Evolutionary conservation across 129 eudicot species (phyloP), one percentile per base, ranked within the genome.

Genomic region (Centaurea solstitialis): DNA sequence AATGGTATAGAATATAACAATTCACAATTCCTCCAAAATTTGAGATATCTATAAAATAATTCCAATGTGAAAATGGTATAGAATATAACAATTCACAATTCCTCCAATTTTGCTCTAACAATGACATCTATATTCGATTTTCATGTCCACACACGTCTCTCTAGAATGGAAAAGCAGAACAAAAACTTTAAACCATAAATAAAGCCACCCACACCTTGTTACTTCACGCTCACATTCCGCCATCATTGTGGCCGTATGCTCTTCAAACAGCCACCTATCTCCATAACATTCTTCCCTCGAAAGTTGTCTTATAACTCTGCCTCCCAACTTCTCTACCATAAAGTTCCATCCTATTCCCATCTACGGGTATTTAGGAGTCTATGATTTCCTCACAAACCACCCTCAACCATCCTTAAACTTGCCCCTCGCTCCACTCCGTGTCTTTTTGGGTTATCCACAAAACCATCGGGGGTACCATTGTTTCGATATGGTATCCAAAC

Each of bases 371-470:
- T n/a, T n/a, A 13, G 74, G 30, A 24, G 74, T 70, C 43, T 70
- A 9, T 28, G 74, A 24, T 70, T 7, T 70, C 74, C 74, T 24
- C 74, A 24, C 28, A 7, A 7, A 1, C 41, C 74, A 12, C 30
- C 74, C 40, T 24, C 74, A 13, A 70, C 74, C 13, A 70, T 70
- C 9, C 9, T 24, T 20, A 9, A 33, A 70, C 74, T 70, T 20
- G 41, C 26, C 41, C 74, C n/a, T 30, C 74, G 74, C 30, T 70
- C 74, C 9, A 10, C 74, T 24, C 74, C 74, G 30, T 70, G 74
- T 24, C 30, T 2, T 70, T 70, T 70, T 70, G 18, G 74, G 74
- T 9, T 70, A 70, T 13, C 39, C 74, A 5, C 67, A 59, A 59
- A 59, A 59, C 18, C 22, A 59, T 59, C 0, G 23, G 18, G 67